Conservation (phyloP, 306 rosid species). For the Rosa chinensis region DNA sequence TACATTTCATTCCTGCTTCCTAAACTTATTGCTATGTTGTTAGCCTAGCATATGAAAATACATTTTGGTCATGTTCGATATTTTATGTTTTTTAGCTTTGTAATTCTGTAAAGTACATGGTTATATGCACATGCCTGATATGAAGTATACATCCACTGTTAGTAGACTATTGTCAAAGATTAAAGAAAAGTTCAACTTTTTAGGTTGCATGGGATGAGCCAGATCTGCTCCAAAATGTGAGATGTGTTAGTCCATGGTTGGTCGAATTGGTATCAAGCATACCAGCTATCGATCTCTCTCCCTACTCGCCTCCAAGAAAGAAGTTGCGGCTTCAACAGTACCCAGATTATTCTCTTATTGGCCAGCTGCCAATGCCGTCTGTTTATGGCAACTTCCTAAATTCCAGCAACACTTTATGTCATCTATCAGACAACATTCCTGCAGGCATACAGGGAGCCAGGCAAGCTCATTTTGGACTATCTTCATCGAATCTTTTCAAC, state of each 20-base stretch:
- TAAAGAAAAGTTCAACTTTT: slow-evolving; percentile 3
- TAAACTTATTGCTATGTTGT: not conserved
- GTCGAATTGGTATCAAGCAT: slow-evolving; percentile 77
- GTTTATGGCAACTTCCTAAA: slow-evolving; percentile 47
- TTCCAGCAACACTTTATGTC: slow-evolving; percentile 45
- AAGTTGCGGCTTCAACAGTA: slow-evolving; percentile 54
- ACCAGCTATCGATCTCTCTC: slow-evolving; percentile 69
- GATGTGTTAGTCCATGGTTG: slow-evolving; percentile 92
- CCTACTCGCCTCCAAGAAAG: slow-evolving; percentile 78
- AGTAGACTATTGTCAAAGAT: not conserved
- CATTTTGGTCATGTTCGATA: not conserved
- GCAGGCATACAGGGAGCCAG: slow-evolving; percentile 99
- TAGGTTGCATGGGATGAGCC: slow-evolving; percentile 98
- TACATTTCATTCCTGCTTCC: not conserved
- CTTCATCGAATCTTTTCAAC: slow-evolving; percentile 61
- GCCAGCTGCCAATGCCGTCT: slow-evolving; percentile 66
- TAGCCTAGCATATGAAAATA: not conserved
- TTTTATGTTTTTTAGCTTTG: not conserved
- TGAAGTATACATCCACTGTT: not conserved
- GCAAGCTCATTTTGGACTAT: slow-evolving; percentile 83
- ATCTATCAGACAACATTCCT: slow-evolving; percentile 47
- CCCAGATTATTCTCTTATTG: slow-evolving; percentile 51
- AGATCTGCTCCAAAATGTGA: slow-evolving; percentile 90
- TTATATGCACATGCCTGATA: not conserved
- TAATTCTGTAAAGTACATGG: slow-evolving; percentile 2